These are phyloP conservation scores for Nigrospora osmanthi DNA, from an alignment of 2,329 filamentous ascomycete genomes.

Conservation along the genomic window DNA sequence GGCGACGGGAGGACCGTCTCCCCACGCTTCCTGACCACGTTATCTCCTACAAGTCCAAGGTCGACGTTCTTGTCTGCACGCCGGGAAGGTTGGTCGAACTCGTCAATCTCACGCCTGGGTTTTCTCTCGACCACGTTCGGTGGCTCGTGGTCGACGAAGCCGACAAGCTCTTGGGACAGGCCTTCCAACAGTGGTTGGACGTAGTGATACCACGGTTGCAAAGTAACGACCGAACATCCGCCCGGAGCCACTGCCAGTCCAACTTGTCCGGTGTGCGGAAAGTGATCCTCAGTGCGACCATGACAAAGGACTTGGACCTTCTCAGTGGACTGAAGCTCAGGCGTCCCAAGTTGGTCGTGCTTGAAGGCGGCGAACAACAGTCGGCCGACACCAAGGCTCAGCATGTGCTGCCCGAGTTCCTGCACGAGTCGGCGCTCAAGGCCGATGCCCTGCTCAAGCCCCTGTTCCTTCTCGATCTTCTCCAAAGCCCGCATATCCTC, in stretches of 20 bases:
- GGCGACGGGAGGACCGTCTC: constrained; percentile 17
- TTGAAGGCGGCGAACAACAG: constrained; percentile 45
- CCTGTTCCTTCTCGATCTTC: constrained; percentile 72
- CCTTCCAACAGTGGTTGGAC: constrained; percentile 85
- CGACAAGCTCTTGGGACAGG: constrained; percentile 83
- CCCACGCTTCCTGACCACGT: constrained; percentile 52
- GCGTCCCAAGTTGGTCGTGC: constrained; percentile 67
- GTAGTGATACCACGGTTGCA: constrained; percentile 58
- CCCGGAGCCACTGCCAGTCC: constrained; percentile 45
- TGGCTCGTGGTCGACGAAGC: constrained; percentile 95
- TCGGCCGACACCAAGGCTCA: constrained; percentile 26
- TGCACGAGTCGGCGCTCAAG: constrained; percentile 60
- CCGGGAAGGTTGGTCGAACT: constrained; percentile 90
- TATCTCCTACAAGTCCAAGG: constrained; percentile 57
- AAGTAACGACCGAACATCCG: constrained; percentile 35
- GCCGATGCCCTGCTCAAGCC: constrained; percentile 70
- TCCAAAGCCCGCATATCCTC: constrained; percentile 48
- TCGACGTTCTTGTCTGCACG: constrained; percentile 86
- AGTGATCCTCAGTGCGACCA: constrained; percentile 82
- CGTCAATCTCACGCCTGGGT: constrained; percentile 74
- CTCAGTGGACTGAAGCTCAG: constrained; percentile 65
- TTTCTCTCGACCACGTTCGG: constrained; percentile 67
- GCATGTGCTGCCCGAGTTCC: constrained; percentile 50
- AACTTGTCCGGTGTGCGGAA: constrained; percentile 59
- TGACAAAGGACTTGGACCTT: constrained; percentile 80